These are phyloP conservation scores for Nevesoporus exiguus DNA, from an alignment of 768 basidiomycete genomes.

Conservation along the genomic window DNA sequence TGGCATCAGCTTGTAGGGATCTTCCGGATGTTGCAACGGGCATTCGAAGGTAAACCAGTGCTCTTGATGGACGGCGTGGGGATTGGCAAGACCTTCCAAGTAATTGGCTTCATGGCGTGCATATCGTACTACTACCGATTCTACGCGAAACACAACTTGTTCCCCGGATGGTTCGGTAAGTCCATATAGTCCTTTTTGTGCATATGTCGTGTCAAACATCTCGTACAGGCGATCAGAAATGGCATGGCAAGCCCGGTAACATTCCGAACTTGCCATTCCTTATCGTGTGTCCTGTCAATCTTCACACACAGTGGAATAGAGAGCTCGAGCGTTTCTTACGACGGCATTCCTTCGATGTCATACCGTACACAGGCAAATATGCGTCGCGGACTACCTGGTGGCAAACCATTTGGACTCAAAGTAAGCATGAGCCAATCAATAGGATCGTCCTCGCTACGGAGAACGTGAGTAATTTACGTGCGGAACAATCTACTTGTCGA, in stretches of 20 bases:
- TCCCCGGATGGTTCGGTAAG: background rate
- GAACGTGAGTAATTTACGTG: too few relatives aligned
- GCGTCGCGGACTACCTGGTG: too few relatives aligned
- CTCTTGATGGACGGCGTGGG: background rate
- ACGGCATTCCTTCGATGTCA: background rate
- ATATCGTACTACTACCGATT: background rate
- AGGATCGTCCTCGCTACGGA: too few relatives aligned
- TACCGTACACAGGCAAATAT: background rate
- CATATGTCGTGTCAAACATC: background rate
- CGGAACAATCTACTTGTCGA: too few relatives aligned
- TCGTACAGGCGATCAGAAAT: background rate
- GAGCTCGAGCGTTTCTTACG: background rate
- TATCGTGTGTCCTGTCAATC: background rate
- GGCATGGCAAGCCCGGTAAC: background rate
- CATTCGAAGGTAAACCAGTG: background rate
- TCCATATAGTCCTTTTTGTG: background rate
- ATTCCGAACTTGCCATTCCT: background rate
- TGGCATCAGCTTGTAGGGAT: background rate
- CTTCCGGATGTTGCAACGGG: background rate
- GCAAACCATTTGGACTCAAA: too few relatives aligned
- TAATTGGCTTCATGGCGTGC: too few relatives aligned
- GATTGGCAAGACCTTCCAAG: background rate
- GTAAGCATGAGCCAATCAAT: too few relatives aligned
- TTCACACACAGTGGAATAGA: background rate
- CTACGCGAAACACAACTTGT: background rate